phyloP scores from a whole-genome alignment of 192 early-diverging fungal genomes.

The Helicostylum pulchrum region DNA sequence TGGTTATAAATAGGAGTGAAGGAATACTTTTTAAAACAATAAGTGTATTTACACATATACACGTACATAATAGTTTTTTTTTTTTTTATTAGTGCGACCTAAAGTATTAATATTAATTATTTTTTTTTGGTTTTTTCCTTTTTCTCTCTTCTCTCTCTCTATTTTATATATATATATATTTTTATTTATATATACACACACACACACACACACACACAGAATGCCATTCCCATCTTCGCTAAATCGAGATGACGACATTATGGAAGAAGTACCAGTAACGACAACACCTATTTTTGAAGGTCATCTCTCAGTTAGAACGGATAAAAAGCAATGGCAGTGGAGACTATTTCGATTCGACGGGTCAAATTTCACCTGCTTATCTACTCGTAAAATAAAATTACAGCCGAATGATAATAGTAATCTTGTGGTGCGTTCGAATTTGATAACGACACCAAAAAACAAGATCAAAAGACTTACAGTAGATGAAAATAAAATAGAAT shows the following conservation, averaged over 20 bases:
- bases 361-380: conserved; percentile 32
- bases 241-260: conserved; percentile 11
- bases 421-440: not conserved
- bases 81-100: too few relatives aligned
- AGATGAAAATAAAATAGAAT: not conserved
- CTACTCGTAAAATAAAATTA: conserved; percentile 28
- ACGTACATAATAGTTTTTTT: too few relatives aligned
- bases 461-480: conserved; percentile 4
- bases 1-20: too few relatives aligned
- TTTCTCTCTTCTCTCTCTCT: not conserved
- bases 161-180: not conserved
- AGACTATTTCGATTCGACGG: conserved; percentile 41
- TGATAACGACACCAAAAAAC: conserved; percentile 30
- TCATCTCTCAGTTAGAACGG: conserved; percentile 28
- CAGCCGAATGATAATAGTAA: conserved; percentile 11
- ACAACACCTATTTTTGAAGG: conserved; percentile 37
- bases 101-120: too few relatives aligned
- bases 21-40: too few relatives aligned
- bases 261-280: conserved; percentile 28
- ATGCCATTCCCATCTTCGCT: conserved; percentile 8
- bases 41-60: too few relatives aligned
- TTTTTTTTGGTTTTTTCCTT: not conserved
- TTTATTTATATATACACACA: too few relatives aligned
- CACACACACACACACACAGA: not conserved
- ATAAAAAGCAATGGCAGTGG: conserved; percentile 37